phyloP scores from a whole-genome alignment of 2,329 filamentous ascomycete genomes.

The Coniochaeta prunicola region DNA sequence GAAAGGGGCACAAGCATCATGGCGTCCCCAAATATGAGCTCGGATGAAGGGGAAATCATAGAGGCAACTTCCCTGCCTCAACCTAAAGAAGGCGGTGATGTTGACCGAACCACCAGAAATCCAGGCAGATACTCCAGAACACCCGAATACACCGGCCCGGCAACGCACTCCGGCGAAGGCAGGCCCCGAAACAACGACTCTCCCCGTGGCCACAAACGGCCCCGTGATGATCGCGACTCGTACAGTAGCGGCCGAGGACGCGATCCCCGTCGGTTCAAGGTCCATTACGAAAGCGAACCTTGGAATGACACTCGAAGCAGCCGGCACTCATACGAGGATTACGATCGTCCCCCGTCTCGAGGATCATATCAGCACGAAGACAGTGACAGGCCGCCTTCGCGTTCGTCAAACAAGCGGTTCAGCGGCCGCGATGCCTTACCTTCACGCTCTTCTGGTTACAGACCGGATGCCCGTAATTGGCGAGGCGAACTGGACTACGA shows the following conservation, averaged over 20 bases:
- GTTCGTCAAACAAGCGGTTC: slow-evolving; percentile 38
- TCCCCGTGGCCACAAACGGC: slow-evolving; percentile 60
- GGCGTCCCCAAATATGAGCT: slow-evolving; percentile 43
- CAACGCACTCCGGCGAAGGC: slow-evolving; percentile 14
- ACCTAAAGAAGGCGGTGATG: slow-evolving; percentile 63
- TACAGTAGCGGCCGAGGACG: slow-evolving; percentile 18
- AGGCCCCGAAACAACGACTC: slow-evolving; percentile 35
- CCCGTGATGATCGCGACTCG: slow-evolving; percentile 54
- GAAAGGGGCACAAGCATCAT: slow-evolving; percentile 11
- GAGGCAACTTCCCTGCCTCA: slow-evolving; percentile 85
- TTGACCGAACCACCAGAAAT: slow-evolving; percentile 90
- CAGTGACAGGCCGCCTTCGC: slow-evolving; percentile 30
- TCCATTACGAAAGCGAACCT: slow-evolving; percentile 53
- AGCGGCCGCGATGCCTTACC: slow-evolving; percentile 50
- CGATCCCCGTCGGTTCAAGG: slow-evolving; percentile 53
- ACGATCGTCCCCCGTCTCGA: slow-evolving; percentile 42
- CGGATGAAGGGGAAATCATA: slow-evolving; percentile 82
- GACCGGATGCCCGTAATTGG: slow-evolving; percentile 17
- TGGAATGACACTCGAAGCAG: slow-evolving; percentile 38
- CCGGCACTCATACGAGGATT: slow-evolving; percentile 47
- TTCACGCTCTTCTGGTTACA: slow-evolving; percentile 18
- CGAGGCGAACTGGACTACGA: slow-evolving; percentile 28
- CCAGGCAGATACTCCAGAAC: slow-evolving; percentile 53
- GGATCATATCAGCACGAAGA: slow-evolving; percentile 37
- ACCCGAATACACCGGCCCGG: slow-evolving; percentile 26